Conservation (phyloP, 345 rosid species). For the Hibiscus mutabilis region DNA sequence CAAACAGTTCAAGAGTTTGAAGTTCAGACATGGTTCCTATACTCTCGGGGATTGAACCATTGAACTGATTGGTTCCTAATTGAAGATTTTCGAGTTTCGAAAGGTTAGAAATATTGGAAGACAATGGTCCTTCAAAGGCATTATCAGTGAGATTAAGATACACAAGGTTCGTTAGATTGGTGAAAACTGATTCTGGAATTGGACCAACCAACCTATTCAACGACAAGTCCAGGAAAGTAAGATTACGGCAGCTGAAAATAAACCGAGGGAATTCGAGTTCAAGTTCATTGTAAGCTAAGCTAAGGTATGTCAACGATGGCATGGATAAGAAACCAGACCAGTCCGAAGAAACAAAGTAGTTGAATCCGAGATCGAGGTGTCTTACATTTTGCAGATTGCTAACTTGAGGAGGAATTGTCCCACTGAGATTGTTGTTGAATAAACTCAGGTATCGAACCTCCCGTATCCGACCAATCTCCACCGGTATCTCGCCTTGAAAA, state of each 20-base stretch:
- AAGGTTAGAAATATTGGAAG: constrained; percentile 43
- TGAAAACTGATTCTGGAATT: constrained; percentile 37
- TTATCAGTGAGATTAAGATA: constrained; percentile 35
- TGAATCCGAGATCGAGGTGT: constrained; percentile 49
- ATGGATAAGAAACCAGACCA: constrained; percentile 47
- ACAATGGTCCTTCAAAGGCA: constrained; percentile 34
- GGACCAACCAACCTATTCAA: constrained; percentile 29
- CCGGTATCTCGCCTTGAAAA: constrained; percentile 31
- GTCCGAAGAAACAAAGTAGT: constrained; percentile 41
- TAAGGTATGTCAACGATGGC: constrained; percentile 43
- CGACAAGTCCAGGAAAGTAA: constrained; percentile 53
- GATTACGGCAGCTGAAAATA: constrained; percentile 31
- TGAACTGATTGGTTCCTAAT: constrained; percentile 28
- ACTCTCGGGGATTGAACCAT: constrained; percentile 36
- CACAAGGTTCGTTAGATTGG: constrained; percentile 37
- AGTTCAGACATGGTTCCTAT: constrained; percentile 37
- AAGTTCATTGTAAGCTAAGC: constrained; percentile 28
- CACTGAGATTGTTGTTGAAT: constrained; percentile 40
- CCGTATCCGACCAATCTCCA: constrained; percentile 28
- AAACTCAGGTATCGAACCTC: constrained; percentile 37
- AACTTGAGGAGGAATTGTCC: constrained; percentile 37
- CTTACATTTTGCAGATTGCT: constrained; percentile 40
- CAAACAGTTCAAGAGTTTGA: constrained; percentile 28
- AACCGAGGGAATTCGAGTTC: constrained; percentile 40
- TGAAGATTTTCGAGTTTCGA: constrained; percentile 38